Conservation (phyloP, 202 grass and related monocot species). For the Sporobolus alterniflorus region DNA sequence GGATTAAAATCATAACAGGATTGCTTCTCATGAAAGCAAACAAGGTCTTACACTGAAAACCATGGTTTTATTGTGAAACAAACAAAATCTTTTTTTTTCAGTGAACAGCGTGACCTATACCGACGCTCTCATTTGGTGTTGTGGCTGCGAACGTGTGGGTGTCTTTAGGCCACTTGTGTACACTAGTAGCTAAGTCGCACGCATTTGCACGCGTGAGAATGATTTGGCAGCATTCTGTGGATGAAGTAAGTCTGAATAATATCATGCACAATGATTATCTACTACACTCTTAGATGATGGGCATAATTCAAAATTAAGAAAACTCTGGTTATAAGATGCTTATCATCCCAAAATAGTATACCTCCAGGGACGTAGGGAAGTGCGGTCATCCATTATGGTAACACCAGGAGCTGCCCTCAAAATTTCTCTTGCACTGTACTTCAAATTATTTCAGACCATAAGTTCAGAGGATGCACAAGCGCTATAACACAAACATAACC, state of each 20-base stretch:
- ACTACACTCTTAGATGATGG: neutral
- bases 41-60: too few species aligned
- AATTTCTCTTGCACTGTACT: slow-evolving; percentile 89
- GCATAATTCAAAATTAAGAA: neutral
- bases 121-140: too few species aligned
- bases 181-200: too few species aligned
- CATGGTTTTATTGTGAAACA: too few species aligned
- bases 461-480: slow-evolving; percentile 32
- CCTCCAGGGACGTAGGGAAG: slow-evolving; percentile 89
- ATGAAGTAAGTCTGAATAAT: neutral
- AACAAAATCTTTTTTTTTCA: too few species aligned
- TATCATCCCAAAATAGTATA: slow-evolving; percentile 10
- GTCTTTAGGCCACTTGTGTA: too few species aligned
- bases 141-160: too few species aligned
- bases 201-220: too few species aligned
- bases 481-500: neutral
- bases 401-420: slow-evolving; percentile 86
- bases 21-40: too few species aligned
- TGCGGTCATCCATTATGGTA: slow-evolving; percentile 74
- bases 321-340: neutral
- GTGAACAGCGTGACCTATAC: too few species aligned
- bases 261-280: neutral
- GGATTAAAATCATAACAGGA: too few species aligned
- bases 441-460: slow-evolving; percentile 39
- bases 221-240: too few species aligned